Evolutionary conservation across 2,329 filamentous ascomycete genomes (phyloP).

Genomic region (Hymenoscyphus albidus): DNA sequence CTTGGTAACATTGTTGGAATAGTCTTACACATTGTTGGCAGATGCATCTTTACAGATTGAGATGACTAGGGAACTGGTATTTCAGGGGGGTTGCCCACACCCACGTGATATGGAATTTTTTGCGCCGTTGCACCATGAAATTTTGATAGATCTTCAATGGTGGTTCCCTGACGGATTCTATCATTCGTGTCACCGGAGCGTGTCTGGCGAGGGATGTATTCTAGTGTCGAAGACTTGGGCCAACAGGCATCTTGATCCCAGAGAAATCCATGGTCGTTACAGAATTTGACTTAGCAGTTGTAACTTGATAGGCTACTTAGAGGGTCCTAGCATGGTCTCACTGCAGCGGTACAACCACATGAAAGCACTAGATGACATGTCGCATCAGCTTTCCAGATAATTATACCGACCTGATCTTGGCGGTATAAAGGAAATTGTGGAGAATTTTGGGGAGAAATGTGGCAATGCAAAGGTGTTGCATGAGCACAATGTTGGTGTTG

Average conservation of each 20-base stretch:
- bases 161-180: too few species aligned
- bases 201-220: neutral
- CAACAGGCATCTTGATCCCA: neutral
- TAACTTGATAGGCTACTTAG: neutral
- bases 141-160: neutral
- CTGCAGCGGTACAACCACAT: neutral
- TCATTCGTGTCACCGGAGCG: too few species aligned
- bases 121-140: neutral
- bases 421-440: neutral
- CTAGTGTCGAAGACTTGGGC: neutral
- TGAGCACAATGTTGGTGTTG: neutral
- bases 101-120: neutral
- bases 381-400: neutral
- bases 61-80: neutral
- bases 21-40: neutral
- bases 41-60: neutral
- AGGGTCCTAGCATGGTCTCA: neutral
- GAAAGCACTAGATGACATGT: neutral
- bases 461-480: neutral
- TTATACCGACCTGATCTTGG: neutral
- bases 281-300: neutral
- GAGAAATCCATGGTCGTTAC: too few species aligned
- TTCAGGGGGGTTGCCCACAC: neutral
- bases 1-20: neutral
- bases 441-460: neutral